Evolutionary conservation across 495 filamentous ascomycete genomes (phyloP).

Genomic region (Choiromyces venosus): DNA sequence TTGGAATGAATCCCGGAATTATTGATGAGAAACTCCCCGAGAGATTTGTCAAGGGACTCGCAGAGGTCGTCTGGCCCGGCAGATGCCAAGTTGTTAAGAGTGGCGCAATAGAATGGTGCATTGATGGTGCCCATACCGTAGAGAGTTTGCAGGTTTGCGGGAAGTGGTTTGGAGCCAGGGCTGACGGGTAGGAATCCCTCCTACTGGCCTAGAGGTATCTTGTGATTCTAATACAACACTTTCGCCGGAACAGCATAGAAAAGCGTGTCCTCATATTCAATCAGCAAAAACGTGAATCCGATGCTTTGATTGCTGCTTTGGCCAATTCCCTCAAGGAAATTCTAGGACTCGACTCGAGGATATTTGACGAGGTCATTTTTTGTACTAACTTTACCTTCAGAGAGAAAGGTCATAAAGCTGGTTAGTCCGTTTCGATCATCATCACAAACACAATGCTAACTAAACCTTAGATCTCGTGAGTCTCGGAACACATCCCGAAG

Average conservation of each 20-base stretch:
- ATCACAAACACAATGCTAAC: not conserved
- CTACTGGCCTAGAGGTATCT: not conserved
- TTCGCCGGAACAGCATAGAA: constrained; percentile 16
- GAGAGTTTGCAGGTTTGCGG: constrained; percentile 77
- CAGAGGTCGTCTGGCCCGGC: constrained; percentile 69
- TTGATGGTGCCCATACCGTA: constrained; percentile 87
- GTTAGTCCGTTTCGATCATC: constrained; percentile 20
- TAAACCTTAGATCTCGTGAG: constrained; percentile 64
- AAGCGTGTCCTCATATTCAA: constrained; percentile 84
- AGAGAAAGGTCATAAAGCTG: constrained; percentile 59
- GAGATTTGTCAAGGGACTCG: constrained; percentile 68
- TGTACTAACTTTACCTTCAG: constrained; percentile 82
- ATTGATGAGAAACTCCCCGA: constrained; percentile 49
- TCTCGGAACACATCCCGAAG: constrained; percentile 61
- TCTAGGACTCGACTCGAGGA: constrained; percentile 46
- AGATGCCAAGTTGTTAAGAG: constrained; percentile 74
- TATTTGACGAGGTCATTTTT: constrained; percentile 79
- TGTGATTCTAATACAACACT: not conserved
- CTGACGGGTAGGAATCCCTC: constrained; percentile 38
- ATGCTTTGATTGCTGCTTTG: constrained; percentile 56
- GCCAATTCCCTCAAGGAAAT: constrained; percentile 15
- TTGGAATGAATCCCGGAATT: constrained; percentile 17
- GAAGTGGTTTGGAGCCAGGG: constrained; percentile 64
- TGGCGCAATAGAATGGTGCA: constrained; percentile 65
- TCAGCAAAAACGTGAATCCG: constrained; percentile 68